Conservation (phyloP, 306 rosid genomes). For the Ammopiptanthus mongolicus region DNA sequence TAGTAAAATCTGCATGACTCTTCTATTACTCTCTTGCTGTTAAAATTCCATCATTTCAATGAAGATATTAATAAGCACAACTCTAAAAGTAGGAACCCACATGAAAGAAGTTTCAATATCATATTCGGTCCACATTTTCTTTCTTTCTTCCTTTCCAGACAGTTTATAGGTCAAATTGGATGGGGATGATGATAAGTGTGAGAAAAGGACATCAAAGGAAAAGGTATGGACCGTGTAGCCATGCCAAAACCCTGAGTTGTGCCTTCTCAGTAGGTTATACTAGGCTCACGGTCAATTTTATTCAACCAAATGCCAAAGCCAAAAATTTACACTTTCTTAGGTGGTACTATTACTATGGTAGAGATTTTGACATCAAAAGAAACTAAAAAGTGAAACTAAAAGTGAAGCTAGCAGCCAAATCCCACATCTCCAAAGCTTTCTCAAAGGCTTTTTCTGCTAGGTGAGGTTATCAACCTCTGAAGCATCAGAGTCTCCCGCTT, state of each 20-base stretch:
- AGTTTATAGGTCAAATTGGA: slow-evolving; percentile 37
- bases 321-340: background rate
- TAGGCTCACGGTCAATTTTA: background rate
- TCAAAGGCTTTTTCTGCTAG: slow-evolving; percentile 17
- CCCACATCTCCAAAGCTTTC: slow-evolving; percentile 38
- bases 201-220: slow-evolving; percentile 29
- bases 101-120: slow-evolving; percentile 24
- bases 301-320: slow-evolving; percentile 18
- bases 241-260: slow-evolving; percentile 21
- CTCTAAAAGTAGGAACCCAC: slow-evolving; percentile 10
- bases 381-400: slow-evolving; percentile 36
- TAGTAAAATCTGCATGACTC: background rate
- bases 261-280: slow-evolving; percentile 1
- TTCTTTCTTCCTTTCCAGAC: slow-evolving; percentile 22
- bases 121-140: slow-evolving; percentile 32
- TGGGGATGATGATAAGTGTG: slow-evolving; percentile 25
- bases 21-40: background rate
- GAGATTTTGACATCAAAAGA: slow-evolving; percentile 43
- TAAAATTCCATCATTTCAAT: slow-evolving; percentile 8
- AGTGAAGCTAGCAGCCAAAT: slow-evolving; percentile 44
- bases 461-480: slow-evolving; percentile 42
- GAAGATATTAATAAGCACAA: slow-evolving; percentile 6
- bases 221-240: slow-evolving; percentile 20
- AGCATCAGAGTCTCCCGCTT: slow-evolving; percentile 33
- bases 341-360: background rate